Base-by-base conservation (phyloP, 2,329 filamentous ascomycete species). In the Hypoxylon sp. region DNA sequence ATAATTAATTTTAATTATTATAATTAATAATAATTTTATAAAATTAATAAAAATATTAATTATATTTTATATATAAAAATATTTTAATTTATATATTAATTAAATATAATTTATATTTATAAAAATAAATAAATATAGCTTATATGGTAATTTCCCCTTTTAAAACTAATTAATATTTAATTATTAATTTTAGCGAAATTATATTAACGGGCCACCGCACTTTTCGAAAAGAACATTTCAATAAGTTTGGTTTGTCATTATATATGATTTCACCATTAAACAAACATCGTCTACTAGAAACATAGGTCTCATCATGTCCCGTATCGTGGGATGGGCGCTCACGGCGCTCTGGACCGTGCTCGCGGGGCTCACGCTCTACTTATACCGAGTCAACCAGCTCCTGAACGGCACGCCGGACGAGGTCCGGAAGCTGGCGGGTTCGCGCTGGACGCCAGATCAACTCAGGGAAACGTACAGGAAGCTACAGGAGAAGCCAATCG, bases 391-490 rank as follows among this genome's bases (percentile, higher is more conserved):
- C 56, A 81, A 82, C 62, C 70, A 68, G 48, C 71, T 74, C 47
- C 73, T 82, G 67, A 69, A 62, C 19, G 69, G 67, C 15, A 78
- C 77, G 8, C 80, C 80, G 6, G 73, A 74, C 1, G 76, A 77
- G 59, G 74, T 74, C 47, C 71, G 64, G 28, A 72, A 75, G 61
- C 68, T 73, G 34, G 72, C 70, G 56, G 74, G 73, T 47, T 64
- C 70, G 32, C 74, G 72, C 17, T 82, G 78, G 80, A 79, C 77
- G 19, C 70, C 69, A 3, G 69, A 78, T 7, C 65, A 76, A 44
- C 67, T 81, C n/a, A 72, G 68, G 47, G 69, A 72, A 26, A 77
- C 76, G 1, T 80, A 78, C 57, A 68, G 75, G 41, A 72, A 72
- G 34, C 55, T 81, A 17, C 69, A 77, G 55, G 70, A 73, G n/a